A percentile compares a stretch with the other conserved stretches of the same genome.
Conservation (phyloP, 2,329 filamentous ascomycete genomes). For the Fusarium napiforme region DNA sequence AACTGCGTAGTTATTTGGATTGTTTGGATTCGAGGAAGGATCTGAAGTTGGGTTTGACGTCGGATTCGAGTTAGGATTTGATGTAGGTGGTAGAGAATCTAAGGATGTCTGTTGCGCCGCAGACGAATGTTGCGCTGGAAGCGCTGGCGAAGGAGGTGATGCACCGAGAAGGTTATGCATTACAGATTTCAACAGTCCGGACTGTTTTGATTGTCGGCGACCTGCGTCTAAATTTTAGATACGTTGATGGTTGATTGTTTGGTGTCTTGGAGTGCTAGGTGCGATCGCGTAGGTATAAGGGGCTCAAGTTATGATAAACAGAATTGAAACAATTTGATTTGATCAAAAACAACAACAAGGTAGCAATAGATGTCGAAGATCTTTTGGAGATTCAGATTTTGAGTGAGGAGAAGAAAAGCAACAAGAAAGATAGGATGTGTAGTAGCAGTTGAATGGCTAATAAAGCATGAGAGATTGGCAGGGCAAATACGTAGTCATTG, state of each 20-base stretch:
- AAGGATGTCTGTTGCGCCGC: constrained; percentile 47
- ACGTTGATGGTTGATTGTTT: constrained; percentile 6
- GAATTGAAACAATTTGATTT: constrained; percentile 2
- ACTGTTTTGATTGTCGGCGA: constrained; percentile 54
- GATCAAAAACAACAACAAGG: constrained; percentile 1
- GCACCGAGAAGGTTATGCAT: constrained; percentile 56
- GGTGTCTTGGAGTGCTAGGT: constrained; percentile 16
- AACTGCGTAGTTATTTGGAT: constrained; percentile 46
- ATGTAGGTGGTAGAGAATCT: constrained; percentile 30
- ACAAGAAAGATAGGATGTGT: constrained; percentile 7
- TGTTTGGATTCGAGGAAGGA: constrained; percentile 40
- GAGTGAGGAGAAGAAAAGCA: constrained; percentile 21
- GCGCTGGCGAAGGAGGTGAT: constrained; percentile 45
- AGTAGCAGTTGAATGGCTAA: constrained; percentile 36
- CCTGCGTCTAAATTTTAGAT: constrained; percentile 44
- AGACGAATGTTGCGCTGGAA: constrained; percentile 44
- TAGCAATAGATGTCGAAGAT: constrained; percentile 22
- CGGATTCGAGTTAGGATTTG: constrained; percentile 40
- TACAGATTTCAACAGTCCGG: constrained; percentile 57
- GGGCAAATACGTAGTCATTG: constrained; percentile 29
- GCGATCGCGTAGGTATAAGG: constrained; percentile 15
- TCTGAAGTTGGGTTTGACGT: constrained; percentile 36
- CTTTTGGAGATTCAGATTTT: constrained; percentile 23
- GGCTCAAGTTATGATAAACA: constrained; percentile 4
- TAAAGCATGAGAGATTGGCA: constrained; percentile 27